Evolutionary conservation across 2,329 filamentous ascomycete species (phyloP), one percentile per base, ranked within the genome.

Genomic region (Acrodontium crateriforme): DNA sequence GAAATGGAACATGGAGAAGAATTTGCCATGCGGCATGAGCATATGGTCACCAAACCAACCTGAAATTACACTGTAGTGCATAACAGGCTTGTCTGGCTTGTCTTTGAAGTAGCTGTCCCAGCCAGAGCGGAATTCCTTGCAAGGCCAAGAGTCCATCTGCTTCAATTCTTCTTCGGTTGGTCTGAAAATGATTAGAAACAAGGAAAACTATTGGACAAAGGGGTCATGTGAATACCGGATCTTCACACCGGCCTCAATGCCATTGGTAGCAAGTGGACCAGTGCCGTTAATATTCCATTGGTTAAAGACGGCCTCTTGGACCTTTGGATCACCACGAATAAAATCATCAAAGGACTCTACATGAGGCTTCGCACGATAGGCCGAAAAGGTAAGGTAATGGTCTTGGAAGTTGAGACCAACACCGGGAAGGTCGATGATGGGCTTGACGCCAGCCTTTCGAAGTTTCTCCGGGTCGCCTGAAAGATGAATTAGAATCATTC

Each of bases 1-100:
- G 67, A 82, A 83, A 52, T 81, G 75, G 66, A 82, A 82, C 76
- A 83, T 83, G 46, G 72, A 78, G 59, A 83, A 82, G 65, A 81
- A 83, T 38, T 83, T 82, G 40, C 78, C 78, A 1, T 75, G 69
- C 0, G 78, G 77, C 67, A 78, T 75, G 27, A 57, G 50, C 54
- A 68, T 65, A 44, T 68, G 59, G 49, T 63, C 55, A 29, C 59
- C 59, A 33, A 60, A 63, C 55, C 55, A 61, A 37, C 75, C 75
- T 10, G 76, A 61, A 45, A 85, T 83, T 30, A 84, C 70, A 2
- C 68, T 77, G 56, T 85, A 85, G 49, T 85, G 80, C 79, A 85
- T 85, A 23, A 85, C 78, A 4, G 27, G 27, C 64, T 85, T 85
- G 55, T 85, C 78, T 1, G 78, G 78, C 60, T 84, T 84, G 49